Evolutionary conservation across 139 green algal species (phyloP), one percentile per base, ranked within the genome.

Genomic region (Parachlorella kessleri): DNA sequence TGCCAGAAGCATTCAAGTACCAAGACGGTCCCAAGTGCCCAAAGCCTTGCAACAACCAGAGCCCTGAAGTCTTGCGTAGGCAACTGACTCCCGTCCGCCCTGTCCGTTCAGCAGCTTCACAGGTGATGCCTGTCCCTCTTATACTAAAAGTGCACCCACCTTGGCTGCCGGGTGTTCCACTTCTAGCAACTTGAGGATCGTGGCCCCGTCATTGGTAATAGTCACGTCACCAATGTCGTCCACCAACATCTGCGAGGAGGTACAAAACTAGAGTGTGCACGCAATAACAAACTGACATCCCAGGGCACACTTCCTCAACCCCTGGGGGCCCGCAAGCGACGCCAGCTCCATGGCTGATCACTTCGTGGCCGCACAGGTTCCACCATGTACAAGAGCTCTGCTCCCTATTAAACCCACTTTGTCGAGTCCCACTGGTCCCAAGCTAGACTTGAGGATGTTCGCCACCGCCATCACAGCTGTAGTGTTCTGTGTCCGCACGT

Each of bases 211-310:
- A 79, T 99, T 99, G 55, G 97, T 99, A 78, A 99, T 99, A 6
- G 97, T 99, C 23, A 99, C 97, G 72, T 99, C 97, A 2, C 97
- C 97, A 59, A 99, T 98, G 80, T 99, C 96, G 77, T 99, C 97
- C 42, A 99, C 97, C 2, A 99, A 91, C 97, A 99, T 99, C 96
- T 99, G 89, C 30, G n/a, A 38, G n/a, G n/a, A n/a, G n/a, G n/a
- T n/a, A n/a, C n/a, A n/a, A n/a, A n/a, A n/a, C n/a, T n/a, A n/a
- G n/a, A n/a, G n/a, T n/a, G n/a, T n/a, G n/a, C n/a, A n/a, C n/a
- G n/a, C n/a, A n/a, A n/a, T n/a, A n/a, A n/a, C n/a, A n/a, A n/a
- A n/a, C n/a, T n/a, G n/a, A n/a, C n/a, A n/a, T n/a, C n/a, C n/a
- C n/a, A n/a, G n/a, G n/a, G n/a, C n/a, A n/a, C n/a, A n/a, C n/a